Evolutionary conservation across 2,329 filamentous ascomycete species (phyloP).

Genomic region (Ceratocystis destructans): DNA sequence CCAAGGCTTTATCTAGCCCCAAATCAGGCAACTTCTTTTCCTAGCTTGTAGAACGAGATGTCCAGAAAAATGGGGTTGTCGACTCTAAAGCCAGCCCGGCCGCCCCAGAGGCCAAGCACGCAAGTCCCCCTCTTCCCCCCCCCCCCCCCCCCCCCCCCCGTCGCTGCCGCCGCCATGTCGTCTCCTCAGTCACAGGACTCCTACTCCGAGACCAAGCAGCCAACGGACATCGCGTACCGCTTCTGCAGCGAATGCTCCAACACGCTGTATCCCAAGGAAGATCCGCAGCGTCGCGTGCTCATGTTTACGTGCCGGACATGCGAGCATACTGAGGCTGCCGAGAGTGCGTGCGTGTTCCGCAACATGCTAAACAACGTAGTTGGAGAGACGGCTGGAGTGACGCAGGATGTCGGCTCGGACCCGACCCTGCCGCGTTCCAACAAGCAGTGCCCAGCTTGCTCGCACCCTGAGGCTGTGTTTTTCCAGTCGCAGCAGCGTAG

Average conservation of each 20-base stretch:
- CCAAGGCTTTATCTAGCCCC: neutral
- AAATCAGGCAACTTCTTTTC: neutral
- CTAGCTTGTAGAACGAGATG: neutral
- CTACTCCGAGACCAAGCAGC: constrained; percentile 35
- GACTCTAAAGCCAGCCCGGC: too few species aligned
- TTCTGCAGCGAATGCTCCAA: constrained; percentile 99
- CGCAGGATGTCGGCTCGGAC: constrained; percentile 91
- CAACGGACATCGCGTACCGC: constrained; percentile 80
- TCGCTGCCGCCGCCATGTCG: constrained; percentile 37
- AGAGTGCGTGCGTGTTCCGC: constrained; percentile 85
- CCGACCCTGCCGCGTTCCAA: constrained; percentile 91
- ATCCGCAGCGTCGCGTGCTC: constrained; percentile 66
- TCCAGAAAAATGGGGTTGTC: too few species aligned
- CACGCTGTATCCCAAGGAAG: constrained; percentile 94
- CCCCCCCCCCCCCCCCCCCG: neutral
- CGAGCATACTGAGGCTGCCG: constrained; percentile 75
- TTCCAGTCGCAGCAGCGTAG: constrained; percentile 98
- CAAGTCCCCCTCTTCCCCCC: too few species aligned
- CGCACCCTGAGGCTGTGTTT: constrained; percentile 83
- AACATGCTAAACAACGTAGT: constrained; percentile 84
- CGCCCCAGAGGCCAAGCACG: too few species aligned
- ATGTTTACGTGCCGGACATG: constrained; percentile 96
- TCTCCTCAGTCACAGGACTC: constrained; percentile 27
- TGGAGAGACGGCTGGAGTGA: constrained; percentile 91
- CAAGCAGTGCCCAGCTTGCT: constrained; percentile 72